Percentiles rank a stretch among this genome's conserved stretches.
These are phyloP conservation scores for Sugiyamaella xylanicola DNA, from an alignment of 1,139 yeast genomes.

Conservation along the genomic window DNA sequence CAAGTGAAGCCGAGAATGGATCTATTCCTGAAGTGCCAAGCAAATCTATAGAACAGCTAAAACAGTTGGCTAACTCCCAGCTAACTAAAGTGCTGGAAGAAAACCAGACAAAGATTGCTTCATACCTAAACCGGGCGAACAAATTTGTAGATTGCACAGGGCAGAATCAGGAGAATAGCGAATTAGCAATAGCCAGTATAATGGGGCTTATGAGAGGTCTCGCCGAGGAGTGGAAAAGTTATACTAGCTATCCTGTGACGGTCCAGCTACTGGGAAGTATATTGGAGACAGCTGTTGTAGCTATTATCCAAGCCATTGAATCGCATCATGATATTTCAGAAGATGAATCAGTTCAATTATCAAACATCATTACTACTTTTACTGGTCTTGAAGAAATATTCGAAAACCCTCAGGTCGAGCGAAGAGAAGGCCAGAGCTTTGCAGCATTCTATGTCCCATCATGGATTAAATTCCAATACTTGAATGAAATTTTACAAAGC, in stretches of 20 bases:
- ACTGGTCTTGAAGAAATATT: slow-evolving; percentile 35
- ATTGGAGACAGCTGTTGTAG: slow-evolving; percentile 37
- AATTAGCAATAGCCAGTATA: slow-evolving; percentile 31
- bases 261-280: slow-evolving; percentile 36
- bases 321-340: slow-evolving; percentile 40
- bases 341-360: slow-evolving; percentile 38
- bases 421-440: slow-evolving; percentile 23
- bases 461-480: slow-evolving; percentile 45
- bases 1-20: slow-evolving; percentile 19
- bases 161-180: slow-evolving; percentile 30
- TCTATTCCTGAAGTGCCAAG: slow-evolving; percentile 18
- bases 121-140: slow-evolving; percentile 27
- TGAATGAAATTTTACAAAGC: slow-evolving; percentile 41
- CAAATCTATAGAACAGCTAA: slow-evolving; percentile 23
- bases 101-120: slow-evolving; percentile 20
- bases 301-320: slow-evolving; percentile 35
- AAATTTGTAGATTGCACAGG: slow-evolving; percentile 33
- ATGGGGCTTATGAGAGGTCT: slow-evolving; percentile 28
- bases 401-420: slow-evolving; percentile 9
- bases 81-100: slow-evolving; percentile 24
- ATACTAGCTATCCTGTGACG: slow-evolving; percentile 33
- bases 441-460: slow-evolving; percentile 43
- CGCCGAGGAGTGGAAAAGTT: slow-evolving; percentile 29
- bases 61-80: slow-evolving; percentile 24
- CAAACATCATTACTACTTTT: slow-evolving; percentile 34